Base-by-base conservation (phyloP, 73 alveolate species). In the Symbiodinium natans region DNA sequence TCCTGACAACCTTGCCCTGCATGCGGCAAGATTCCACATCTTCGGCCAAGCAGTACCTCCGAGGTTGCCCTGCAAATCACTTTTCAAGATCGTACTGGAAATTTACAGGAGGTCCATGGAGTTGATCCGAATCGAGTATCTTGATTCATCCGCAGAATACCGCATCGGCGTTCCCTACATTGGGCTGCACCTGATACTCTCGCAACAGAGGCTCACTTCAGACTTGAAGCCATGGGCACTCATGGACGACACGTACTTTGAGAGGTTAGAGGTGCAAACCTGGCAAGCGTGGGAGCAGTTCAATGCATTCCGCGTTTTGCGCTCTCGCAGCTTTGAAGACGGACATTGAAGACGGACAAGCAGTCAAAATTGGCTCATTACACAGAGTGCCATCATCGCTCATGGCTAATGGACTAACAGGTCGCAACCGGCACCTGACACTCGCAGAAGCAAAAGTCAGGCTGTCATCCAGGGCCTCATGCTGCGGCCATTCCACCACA, bases 301-400 rank as follows among this genome's bases (percentile, higher is more conserved):
- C 84, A 86, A 86, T 39, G 94, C 94, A 38, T 86, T 86, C 84
- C 33, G 94, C 38, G 94, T 86, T 83, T 31, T 86, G 42, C 94
- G 94, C 25, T 86, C 94, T 25, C n/a, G 10, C 4, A 41, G 52
- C 36, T 86, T 86, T 27, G 41, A n/a, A n/a, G n/a, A n/a, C n/a
- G n/a, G n/a, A n/a, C n/a, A n/a, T n/a, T n/a, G n/a, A 27, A 15
- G 63, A 86, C 83, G 41, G 21, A 25, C 33, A 52, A 56, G 71
- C 29, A 34, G 63, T 86, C 40, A 2, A 11, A 56, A 25, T 86
- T 15, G 42, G 40, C 38, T 52, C 56, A 1, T 39, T 86, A 41
- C 94, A 86, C 94, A 52, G 94, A 36, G 94, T 13, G 94, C 94
- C 25, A 86, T 86, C 94, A 86, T 86, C 74, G 31, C 2, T 23